These are phyloP conservation scores for Macaranga tanarius DNA, from an alignment of 441 rosid genomes.

Conservation along the genomic window DNA sequence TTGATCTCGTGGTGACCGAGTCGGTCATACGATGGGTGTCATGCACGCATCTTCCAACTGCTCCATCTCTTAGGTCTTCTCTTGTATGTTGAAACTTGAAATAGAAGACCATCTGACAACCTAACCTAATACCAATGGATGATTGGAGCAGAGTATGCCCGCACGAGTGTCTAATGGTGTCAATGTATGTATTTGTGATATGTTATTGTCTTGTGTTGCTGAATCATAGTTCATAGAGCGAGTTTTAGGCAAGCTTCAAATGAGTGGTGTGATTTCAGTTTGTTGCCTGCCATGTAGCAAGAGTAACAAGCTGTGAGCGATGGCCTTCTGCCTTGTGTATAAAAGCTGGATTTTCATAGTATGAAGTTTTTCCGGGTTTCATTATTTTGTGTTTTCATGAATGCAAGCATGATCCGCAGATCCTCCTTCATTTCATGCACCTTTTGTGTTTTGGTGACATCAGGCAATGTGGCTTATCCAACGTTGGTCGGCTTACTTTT, in stretches of 20 bases:
- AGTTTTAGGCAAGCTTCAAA: conserved; percentile 15
- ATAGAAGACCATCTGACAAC: not conserved
- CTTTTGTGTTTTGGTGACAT: no score
- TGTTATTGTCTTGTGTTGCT: conserved; percentile 5
- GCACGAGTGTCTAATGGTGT: not conserved
- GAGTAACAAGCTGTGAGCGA: conserved; percentile 13
- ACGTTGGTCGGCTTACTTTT: no score
- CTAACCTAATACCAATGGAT: not conserved
- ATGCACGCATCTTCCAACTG: conserved; percentile 54
- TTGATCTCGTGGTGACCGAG: conserved; percentile 47
- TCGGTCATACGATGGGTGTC: conserved; percentile 75
- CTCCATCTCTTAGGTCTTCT: conserved; percentile 49
- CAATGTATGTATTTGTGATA: conserved; percentile 20
- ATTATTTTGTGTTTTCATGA: not conserved
- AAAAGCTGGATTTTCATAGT: conserved; percentile 22
- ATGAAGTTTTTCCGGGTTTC: conserved; percentile 26
- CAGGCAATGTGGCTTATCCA: no score
- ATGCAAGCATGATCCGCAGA: not conserved
- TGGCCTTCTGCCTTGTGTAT: conserved; percentile 25
- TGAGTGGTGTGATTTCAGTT: conserved; percentile 16
- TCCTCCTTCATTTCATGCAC: no score
- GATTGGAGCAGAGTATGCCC: not conserved
- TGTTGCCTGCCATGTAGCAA: conserved; percentile 4
- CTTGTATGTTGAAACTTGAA: conserved; percentile 56
- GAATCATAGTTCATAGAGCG: not conserved